Conservation (phyloP, 768 basidiomycete species). For the Mycena rebaudengoi region DNA sequence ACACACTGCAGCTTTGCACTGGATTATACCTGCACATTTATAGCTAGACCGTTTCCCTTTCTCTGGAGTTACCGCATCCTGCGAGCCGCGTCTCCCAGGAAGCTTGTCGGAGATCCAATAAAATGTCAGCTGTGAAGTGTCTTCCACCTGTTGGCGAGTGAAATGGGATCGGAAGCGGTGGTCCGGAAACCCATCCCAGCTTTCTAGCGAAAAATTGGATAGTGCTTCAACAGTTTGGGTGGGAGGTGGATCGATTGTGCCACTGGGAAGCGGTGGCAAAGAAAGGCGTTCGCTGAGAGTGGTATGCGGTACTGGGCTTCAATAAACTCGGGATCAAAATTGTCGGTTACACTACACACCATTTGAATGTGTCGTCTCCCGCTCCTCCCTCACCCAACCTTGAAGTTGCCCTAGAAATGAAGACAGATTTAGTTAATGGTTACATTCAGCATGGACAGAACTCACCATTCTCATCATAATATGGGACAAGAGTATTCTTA, state of each 20-base stretch:
- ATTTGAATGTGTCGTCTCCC: background rate
- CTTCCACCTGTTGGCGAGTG: too few species aligned
- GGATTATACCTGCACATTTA: background rate
- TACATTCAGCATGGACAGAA: background rate
- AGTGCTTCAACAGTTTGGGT: background rate
- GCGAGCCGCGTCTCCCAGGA: background rate
- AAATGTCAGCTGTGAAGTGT: background rate
- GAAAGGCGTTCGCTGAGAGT: background rate
- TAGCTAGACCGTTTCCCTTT: background rate
- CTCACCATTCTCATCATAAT: background rate
- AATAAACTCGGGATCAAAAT: background rate
- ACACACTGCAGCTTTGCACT: background rate
- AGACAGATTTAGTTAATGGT: background rate
- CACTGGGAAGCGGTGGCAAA: background rate
- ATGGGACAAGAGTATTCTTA: background rate
- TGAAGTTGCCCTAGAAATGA: background rate
- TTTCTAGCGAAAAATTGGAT: background rate
- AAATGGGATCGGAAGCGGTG: background rate
- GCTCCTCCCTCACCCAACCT: background rate
- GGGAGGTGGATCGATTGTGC: background rate
- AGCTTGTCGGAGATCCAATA: background rate
- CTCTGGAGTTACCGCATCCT: background rate
- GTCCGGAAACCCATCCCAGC: conserved; percentile 9
- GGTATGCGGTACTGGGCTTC: background rate
- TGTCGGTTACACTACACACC: background rate